Conservation (phyloP, 345 rosid genomes). For the Tarenaya hassleriana region DNA sequence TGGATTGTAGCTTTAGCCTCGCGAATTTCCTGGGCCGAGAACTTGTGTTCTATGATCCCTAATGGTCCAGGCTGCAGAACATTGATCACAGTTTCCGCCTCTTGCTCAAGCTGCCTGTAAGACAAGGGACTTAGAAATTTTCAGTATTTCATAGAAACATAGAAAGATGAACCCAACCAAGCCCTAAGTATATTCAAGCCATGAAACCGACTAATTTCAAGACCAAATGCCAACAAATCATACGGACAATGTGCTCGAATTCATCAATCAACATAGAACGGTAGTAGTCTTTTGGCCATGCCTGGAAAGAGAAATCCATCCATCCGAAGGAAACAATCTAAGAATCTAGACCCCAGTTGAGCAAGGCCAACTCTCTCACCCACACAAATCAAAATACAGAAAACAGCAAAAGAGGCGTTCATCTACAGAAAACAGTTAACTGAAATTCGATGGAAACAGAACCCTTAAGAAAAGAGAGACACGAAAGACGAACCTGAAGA, state of each 20-base stretch:
- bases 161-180: neutral
- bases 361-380: too few species aligned
- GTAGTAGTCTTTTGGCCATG: too few species aligned
- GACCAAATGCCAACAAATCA: neutral
- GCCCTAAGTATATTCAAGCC: neutral
- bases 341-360: too few species aligned
- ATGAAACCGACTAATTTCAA: neutral
- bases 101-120: conserved; percentile 70
- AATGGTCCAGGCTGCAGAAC: conserved; percentile 87
- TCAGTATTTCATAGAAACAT: neutral
- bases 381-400: too few species aligned
- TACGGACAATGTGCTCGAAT: neutral
- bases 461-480: neutral
- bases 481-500: conserved; percentile 40
- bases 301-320: too few species aligned
- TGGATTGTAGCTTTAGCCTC: conserved; percentile 56
- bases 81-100: conserved; percentile 72
- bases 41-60: conserved; percentile 83
- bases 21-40: conserved; percentile 55
- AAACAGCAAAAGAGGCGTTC: too few species aligned
- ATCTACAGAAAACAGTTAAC: neutral
- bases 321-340: too few species aligned
- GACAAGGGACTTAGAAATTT: neutral
- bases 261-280: too few species aligned
- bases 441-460: neutral